A percentile compares a stretch with the other conserved stretches of the same genome.
phyloP scores from a whole-genome alignment of 306 rosid species.

The Lithocarpus polystachyus region DNA sequence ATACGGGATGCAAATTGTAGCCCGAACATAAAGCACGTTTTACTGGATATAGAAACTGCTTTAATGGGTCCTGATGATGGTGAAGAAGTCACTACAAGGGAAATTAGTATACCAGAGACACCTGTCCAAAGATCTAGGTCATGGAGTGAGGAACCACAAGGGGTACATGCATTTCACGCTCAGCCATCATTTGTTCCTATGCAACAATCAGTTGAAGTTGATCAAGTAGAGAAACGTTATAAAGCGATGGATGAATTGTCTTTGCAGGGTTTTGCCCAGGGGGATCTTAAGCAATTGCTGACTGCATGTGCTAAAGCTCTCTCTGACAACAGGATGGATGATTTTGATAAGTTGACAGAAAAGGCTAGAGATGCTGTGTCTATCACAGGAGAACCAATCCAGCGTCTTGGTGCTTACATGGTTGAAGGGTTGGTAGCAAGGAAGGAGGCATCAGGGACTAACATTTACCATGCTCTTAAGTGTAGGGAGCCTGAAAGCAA shows the following conservation, averaged over 20 bases:
- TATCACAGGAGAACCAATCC: conserved; percentile 81
- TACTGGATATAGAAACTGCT: conserved; percentile 75
- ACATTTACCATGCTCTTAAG: conserved; percentile 71
- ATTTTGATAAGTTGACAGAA: conserved; percentile 55
- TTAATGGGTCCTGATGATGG: conserved; percentile 79
- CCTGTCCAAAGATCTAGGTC: conserved; percentile 39
- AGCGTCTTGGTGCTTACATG: conserved; percentile 94
- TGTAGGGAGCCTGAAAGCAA: conserved; percentile 87
- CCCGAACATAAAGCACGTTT: conserved; percentile 40
- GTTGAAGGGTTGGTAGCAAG: conserved; percentile 94
- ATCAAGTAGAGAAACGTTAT: conserved; percentile 50
- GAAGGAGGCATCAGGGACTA: conserved; percentile 73
- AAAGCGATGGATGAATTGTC: conserved; percentile 52
- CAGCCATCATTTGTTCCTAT: conserved; percentile 39
- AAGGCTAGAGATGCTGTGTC: conserved; percentile 65
- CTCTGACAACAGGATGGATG: conserved; percentile 41
- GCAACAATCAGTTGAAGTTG: conserved; percentile 38
- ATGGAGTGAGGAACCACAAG: conserved; percentile 47
- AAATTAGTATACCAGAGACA: conserved; percentile 27
- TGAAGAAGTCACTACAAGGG: conserved; percentile 39
- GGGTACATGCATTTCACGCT: conserved; percentile 34
- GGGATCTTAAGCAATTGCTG: conserved; percentile 65
- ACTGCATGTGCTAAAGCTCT: conserved; percentile 78
- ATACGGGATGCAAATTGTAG: conserved; percentile 39
- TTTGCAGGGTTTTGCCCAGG: conserved; percentile 39